A percentile compares a stretch with the other conserved stretches of the same genome.
Conservation (phyloP, 139 green algal species). For the Chlorella sp. region DNA sequence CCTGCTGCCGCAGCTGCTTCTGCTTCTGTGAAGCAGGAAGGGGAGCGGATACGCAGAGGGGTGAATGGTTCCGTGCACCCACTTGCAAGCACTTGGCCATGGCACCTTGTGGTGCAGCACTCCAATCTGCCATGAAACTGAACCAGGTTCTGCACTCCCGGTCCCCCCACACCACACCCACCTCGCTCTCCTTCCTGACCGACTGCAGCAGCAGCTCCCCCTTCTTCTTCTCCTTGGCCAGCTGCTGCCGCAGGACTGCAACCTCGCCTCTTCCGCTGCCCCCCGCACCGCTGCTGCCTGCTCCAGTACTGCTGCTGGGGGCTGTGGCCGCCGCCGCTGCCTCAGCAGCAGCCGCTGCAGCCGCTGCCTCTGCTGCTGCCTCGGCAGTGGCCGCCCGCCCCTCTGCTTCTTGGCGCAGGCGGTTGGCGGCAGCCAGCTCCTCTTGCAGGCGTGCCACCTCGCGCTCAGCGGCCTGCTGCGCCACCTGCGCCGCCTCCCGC, state of each 20-base stretch:
- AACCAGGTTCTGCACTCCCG: too few relatives aligned
- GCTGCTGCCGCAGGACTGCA: background rate
- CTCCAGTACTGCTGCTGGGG: background rate
- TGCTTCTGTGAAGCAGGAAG: background rate
- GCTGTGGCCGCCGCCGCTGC: background rate
- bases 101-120: too few relatives aligned
- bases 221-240: background rate
- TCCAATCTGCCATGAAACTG: too few relatives aligned
- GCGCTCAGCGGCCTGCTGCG: background rate
- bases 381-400: background rate
- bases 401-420: background rate
- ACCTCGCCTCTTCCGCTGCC: background rate
- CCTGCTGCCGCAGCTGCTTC: background rate
- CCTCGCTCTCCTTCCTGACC: background rate
- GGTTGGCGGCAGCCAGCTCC: constrained; percentile 14
- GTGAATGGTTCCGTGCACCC: too few relatives aligned
- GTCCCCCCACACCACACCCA: background rate
- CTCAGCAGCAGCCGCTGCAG: background rate
- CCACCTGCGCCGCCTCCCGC: background rate
- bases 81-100: too few relatives aligned
- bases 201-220: background rate
- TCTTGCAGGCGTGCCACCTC: background rate
- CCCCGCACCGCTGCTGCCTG: background rate
- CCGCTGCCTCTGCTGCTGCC: background rate
- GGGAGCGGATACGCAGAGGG: background rate